Evolutionary conservation across 2,329 filamentous ascomycete species (phyloP).

Genomic region (Botrytis pseudocinerea): DNA sequence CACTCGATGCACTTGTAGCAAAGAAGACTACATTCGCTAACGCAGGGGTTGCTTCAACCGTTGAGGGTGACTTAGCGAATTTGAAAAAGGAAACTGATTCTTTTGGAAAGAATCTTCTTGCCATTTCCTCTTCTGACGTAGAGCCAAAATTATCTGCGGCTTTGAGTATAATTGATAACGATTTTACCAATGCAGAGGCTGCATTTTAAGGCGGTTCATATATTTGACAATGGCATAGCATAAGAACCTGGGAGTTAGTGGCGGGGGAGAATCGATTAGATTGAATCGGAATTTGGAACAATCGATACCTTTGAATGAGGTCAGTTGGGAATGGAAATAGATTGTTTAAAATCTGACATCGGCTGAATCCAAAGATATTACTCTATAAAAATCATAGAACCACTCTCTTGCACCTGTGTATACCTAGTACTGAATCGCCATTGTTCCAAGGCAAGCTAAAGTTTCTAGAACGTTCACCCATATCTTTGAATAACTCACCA

Average conservation of each 20-base stretch:
- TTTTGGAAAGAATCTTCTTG: conserved; percentile 26
- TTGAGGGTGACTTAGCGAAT: conserved; percentile 17
- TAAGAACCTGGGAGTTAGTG: not conserved
- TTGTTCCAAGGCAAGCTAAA: not conserved
- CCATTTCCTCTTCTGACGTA: conserved; percentile 26
- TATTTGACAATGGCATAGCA: not conserved
- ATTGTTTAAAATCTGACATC: not conserved
- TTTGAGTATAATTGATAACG: not conserved
- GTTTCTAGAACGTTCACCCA: not conserved
- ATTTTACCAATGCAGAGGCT: not conserved
- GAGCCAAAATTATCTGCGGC: conserved; percentile 10
- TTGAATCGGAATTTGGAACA: not conserved
- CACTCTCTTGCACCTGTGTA: not conserved
- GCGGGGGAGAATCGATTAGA: not conserved
- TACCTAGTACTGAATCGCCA: too few species aligned
- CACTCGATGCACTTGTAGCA: conserved; percentile 21
- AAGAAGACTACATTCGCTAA: conserved; percentile 28
- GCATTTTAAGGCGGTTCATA: not conserved
- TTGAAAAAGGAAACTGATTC: conserved; percentile 26
- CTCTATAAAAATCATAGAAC: not conserved
- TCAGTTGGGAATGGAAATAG: not conserved
- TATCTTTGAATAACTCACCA: not conserved
- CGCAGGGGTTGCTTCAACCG: conserved; percentile 21
- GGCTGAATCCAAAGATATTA: not conserved
- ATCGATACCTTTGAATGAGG: not conserved